A percentile compares a stretch with the other conserved stretches of the same genome.
Evolutionary conservation across 2,329 filamentous ascomycete genomes (phyloP).

Genomic region (Xylariales sp.): DNA sequence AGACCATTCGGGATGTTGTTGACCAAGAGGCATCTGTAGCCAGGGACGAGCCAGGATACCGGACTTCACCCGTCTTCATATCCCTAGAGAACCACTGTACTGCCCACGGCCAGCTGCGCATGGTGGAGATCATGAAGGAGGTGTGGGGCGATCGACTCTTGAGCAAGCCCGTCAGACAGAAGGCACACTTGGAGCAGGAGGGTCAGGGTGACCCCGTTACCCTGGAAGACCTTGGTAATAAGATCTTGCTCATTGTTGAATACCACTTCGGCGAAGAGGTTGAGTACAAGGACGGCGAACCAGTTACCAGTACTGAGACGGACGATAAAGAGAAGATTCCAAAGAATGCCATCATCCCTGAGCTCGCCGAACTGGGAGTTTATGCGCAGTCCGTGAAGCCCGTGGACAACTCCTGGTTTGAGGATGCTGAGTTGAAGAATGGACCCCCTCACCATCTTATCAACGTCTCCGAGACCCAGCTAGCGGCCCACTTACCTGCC

Average conservation of each 20-base stretch:
- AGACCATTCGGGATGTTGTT: constrained; percentile 58
- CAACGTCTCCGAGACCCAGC: constrained; percentile 63
- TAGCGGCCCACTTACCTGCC: constrained; percentile 46
- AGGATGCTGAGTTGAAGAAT: constrained; percentile 32
- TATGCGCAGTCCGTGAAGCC: constrained; percentile 70
- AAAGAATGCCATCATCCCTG: constrained; percentile 52
- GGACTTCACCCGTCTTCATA: constrained; percentile 55
- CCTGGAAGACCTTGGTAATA: constrained; percentile 55
- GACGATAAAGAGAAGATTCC: constrained; percentile 39
- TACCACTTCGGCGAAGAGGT: constrained; percentile 55
- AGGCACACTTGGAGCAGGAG: constrained; percentile 51
- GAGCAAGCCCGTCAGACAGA: constrained; percentile 50
- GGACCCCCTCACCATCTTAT: constrained; percentile 29
- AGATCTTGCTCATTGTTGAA: constrained; percentile 65
- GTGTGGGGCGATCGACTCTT: constrained; percentile 58
- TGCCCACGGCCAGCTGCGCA: constrained; percentile 52
- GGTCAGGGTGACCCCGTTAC: constrained; percentile 48
- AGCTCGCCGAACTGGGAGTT: constrained; percentile 61
- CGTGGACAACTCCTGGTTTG: constrained; percentile 61
- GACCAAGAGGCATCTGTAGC: constrained; percentile 51
- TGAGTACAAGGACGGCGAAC: constrained; percentile 29
- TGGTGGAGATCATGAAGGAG: constrained; percentile 62
- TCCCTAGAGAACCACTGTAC: constrained; percentile 67
- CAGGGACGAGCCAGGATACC: constrained; percentile 29
- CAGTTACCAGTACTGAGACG: constrained; percentile 18